Conservation (phyloP, 2,329 filamentous ascomycete species). For the Penicillium sumatraense region DNA sequence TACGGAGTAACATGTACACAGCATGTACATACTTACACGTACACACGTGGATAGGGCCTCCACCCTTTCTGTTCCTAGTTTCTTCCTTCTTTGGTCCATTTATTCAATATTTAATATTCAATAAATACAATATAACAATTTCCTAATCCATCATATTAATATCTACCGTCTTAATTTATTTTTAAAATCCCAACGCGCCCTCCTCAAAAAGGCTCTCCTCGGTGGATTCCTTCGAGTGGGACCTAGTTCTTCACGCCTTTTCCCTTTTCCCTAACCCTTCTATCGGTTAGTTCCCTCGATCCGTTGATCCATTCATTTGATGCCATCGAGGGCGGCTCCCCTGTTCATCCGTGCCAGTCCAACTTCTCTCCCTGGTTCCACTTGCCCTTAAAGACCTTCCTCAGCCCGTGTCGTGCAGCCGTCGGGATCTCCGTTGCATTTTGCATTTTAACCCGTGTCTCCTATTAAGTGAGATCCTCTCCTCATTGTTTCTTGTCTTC, state of each 20-base stretch:
- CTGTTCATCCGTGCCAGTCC: conserved; percentile 16
- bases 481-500: neutral
- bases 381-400: conserved; percentile 18
- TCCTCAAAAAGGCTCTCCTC: conserved; percentile 18
- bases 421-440: conserved; percentile 9
- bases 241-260: conserved; percentile 12
- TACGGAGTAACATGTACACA: too few species aligned
- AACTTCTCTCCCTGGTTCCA: conserved; percentile 24
- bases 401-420: conserved; percentile 4
- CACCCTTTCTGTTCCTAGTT: neutral
- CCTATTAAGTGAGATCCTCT: conserved; percentile 4
- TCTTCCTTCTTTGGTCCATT: neutral
- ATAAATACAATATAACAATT: too few species aligned
- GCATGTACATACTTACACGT: too few species aligned
- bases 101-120: too few species aligned
- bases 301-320: too few species aligned
- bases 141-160: too few species aligned
- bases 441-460: conserved; percentile 1
- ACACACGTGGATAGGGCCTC: conserved; percentile 30
- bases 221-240: conserved; percentile 22
- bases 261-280: conserved; percentile 4
- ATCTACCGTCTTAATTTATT: conserved; percentile 7
- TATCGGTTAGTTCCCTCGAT: conserved; percentile 9
- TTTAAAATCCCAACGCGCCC: neutral
- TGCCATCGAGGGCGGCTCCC: conserved; percentile 27